Conservation (phyloP, 2,329 filamentous ascomycete species). For the Curvularia hawaiiensis region DNA sequence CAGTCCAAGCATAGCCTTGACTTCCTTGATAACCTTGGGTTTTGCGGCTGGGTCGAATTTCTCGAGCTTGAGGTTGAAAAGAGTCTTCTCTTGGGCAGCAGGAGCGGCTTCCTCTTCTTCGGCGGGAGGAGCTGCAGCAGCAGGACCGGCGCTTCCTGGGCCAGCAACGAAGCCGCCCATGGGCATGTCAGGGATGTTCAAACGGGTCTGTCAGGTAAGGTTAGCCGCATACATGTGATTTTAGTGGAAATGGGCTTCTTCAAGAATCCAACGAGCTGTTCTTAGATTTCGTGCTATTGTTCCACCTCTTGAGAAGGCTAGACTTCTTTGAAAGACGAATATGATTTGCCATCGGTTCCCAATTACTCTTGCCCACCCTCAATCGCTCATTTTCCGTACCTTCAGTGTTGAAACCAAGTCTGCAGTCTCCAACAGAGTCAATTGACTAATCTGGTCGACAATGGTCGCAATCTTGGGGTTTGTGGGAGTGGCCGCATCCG, state of each 20-base stretch:
- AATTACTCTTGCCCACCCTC: background rate
- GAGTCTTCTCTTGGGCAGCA: constrained; percentile 88
- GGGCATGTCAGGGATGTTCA: constrained; percentile 98
- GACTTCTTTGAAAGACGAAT: background rate
- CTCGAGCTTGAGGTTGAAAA: constrained; percentile 95
- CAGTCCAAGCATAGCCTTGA: constrained; percentile 93
- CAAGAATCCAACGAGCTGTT: background rate
- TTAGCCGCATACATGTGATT: background rate
- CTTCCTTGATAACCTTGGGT: constrained; percentile 99
- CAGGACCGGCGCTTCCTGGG: constrained; percentile 59
- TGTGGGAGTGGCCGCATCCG: constrained; percentile 66
- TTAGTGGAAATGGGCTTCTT: background rate
- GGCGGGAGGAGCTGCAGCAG: constrained; percentile 65
- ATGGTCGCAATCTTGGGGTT: constrained; percentile 95
- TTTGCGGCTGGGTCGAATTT: constrained; percentile 87
- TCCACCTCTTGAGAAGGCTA: background rate
- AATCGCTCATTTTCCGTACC: constrained; percentile 58
- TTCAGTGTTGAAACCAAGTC: constrained; percentile 94
- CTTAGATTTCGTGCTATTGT: background rate
- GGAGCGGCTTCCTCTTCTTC: constrained; percentile 89
- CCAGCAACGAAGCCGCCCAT: constrained; percentile 84
- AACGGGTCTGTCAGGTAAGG: constrained; percentile 68
- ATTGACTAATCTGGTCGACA: constrained; percentile 97
- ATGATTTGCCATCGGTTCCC: background rate
- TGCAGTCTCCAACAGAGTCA: constrained; percentile 96